These are phyloP conservation scores for Flaveria trinervia DNA, from an alignment of 129 eudicot species.

Conservation along the genomic window DNA sequence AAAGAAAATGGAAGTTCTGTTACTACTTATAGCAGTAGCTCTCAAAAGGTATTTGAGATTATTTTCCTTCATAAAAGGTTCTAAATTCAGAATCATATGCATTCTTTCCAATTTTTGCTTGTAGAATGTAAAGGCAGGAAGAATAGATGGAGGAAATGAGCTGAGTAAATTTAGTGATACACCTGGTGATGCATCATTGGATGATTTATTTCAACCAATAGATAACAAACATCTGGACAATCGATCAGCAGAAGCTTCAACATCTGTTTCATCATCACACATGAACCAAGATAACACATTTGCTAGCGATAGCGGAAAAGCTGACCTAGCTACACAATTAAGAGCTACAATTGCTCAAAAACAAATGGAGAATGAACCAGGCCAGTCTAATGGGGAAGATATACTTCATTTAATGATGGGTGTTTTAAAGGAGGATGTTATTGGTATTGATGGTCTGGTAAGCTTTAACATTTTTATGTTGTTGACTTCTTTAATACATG, in stretches of 20 bases:
- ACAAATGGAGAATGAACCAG: constrained; percentile 77
- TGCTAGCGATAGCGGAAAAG: constrained; percentile 53
- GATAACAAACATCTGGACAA: constrained; percentile 54
- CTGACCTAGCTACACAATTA: constrained; percentile 75
- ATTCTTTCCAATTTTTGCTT: neutral
- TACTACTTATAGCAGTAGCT: constrained; percentile 40
- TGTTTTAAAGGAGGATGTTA: constrained; percentile 80
- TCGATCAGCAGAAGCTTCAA: constrained; percentile 65
- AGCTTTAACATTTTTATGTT: constrained; percentile 30
- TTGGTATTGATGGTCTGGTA: constrained; percentile 83
- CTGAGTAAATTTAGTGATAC: constrained; percentile 91
- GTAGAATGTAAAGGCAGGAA: constrained; percentile 43
- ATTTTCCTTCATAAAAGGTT: neutral
- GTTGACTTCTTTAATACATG: constrained; percentile 21
- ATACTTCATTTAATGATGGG: constrained; percentile 85
- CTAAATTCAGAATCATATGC: constrained; percentile 4
- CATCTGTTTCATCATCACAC: constrained; percentile 69
- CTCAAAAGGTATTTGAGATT: constrained; percentile 43
- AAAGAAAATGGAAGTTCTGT: constrained; percentile 58
- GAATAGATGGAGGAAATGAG: constrained; percentile 53
- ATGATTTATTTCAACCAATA: constrained; percentile 79
- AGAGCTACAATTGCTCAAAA: constrained; percentile 92
- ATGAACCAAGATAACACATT: constrained; percentile 40
- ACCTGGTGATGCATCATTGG: constrained; percentile 95
- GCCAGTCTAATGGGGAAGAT: constrained; percentile 73